phyloP scores from a whole-genome alignment of 306 rosid species.

The Quercus dentata region DNA sequence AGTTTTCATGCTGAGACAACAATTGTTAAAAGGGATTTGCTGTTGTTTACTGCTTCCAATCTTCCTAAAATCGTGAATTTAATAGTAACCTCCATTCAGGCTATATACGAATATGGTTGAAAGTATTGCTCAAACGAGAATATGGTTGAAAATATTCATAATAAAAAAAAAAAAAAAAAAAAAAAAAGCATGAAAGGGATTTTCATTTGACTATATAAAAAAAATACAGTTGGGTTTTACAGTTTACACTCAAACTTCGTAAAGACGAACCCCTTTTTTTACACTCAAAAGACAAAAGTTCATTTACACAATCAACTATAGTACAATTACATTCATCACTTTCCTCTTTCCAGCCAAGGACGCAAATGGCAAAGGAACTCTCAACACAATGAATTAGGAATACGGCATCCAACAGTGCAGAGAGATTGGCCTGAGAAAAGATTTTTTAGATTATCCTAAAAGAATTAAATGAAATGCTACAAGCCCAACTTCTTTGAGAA shows the following conservation, averaged over 20 bases:
- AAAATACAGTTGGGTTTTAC: slow-evolving; percentile 25
- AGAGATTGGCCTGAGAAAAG: slow-evolving; percentile 29
- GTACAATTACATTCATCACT: slow-evolving; percentile 8
- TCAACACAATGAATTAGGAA: slow-evolving; percentile 6
- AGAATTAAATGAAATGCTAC: slow-evolving; percentile 35
- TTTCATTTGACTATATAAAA: not conserved
- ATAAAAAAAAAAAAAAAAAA: not conserved
- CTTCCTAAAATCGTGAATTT: too few species aligned
- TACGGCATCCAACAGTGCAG: slow-evolving; percentile 12
- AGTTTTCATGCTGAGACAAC: too few species aligned
- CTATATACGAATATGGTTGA: not conserved
- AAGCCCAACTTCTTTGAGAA: slow-evolving; percentile 58
- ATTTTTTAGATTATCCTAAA: slow-evolving; percentile 13
- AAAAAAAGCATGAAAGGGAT: not conserved
- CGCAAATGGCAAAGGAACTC: not conserved
- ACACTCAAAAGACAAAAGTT: not conserved
- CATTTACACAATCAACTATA: slow-evolving; percentile 39
- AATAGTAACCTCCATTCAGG: too few species aligned
- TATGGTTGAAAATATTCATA: not conserved
- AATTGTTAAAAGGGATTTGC: too few species aligned
- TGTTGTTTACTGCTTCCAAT: too few species aligned
- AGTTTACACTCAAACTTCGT: slow-evolving; percentile 19
- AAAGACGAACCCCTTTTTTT: slow-evolving; percentile 9
- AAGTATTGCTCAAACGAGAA: not conserved
- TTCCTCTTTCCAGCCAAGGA: slow-evolving; percentile 20